Conservation (phyloP, 2,329 filamentous ascomycete species). For the Penicillium sp. region DNA sequence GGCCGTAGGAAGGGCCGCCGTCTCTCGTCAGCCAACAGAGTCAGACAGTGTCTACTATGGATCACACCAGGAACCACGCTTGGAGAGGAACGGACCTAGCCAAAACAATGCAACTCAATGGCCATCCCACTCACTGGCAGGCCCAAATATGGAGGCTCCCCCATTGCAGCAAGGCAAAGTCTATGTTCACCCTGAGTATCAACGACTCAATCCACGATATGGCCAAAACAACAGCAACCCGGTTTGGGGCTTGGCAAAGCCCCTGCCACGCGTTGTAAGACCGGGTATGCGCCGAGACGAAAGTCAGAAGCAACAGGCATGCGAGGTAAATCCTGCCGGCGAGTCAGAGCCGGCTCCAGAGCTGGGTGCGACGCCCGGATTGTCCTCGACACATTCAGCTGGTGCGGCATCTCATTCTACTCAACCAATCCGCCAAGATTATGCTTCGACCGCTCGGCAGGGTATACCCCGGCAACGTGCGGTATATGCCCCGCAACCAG, state of each 20-base stretch:
- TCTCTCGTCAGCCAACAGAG: slow-evolving; percentile 13
- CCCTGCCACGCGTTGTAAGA: slow-evolving; percentile 54
- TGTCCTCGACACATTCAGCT: not conserved
- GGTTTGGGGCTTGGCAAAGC: slow-evolving; percentile 55
- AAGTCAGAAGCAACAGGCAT: not conserved
- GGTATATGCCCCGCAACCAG: not conserved
- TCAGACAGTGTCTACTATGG: slow-evolving; percentile 15
- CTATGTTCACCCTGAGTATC: not conserved
- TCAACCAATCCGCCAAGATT: no score
- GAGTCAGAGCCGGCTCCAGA: not conserved
- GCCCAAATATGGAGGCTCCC: not conserved
- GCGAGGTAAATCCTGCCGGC: not conserved
- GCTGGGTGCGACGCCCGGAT: not conserved
- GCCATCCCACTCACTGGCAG: slow-evolving; percentile 13
- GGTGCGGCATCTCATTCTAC: not conserved
- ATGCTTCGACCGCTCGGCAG: not conserved
- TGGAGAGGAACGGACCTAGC: not conserved
- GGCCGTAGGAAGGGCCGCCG: no score
- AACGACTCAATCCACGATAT: slow-evolving; percentile 49
- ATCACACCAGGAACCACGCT: not conserved
- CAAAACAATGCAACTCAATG: slow-evolving; percentile 4
- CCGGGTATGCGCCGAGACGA: slow-evolving; percentile 46
- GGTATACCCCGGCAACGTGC: not conserved
- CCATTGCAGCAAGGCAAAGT: not conserved
- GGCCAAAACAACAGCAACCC: slow-evolving; percentile 50